These are phyloP conservation scores for Pyrrhoderma noxium DNA, from an alignment of 1,284 basidiomycete species.

Conservation along the genomic window DNA sequence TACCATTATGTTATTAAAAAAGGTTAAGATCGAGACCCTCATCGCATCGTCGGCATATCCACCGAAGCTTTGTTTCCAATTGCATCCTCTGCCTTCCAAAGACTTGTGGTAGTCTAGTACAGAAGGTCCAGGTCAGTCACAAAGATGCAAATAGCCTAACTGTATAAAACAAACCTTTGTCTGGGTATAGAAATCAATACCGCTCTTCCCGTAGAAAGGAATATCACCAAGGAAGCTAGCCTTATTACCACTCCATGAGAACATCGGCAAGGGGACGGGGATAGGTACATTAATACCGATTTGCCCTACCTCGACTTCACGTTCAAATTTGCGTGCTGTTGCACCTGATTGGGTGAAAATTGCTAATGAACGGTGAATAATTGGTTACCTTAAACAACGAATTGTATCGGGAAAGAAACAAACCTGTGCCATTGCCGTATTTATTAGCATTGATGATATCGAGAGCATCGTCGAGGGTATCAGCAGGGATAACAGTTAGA, in stretches of 20 bases:
- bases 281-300: slow-evolving; percentile 93
- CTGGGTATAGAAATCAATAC: slow-evolving; percentile 87
- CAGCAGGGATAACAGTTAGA: slow-evolving; percentile 71
- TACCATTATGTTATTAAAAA: too few relatives aligned
- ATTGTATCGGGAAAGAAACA: background rate
- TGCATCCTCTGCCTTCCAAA: slow-evolving; percentile 80
- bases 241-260: slow-evolving; percentile 90
- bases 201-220: slow-evolving; percentile 85
- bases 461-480: slow-evolving; percentile 88
- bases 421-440: slow-evolving; percentile 83
- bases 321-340: slow-evolving; percentile 91
- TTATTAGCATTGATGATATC: slow-evolving; percentile 84
- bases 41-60: slow-evolving; percentile 63
- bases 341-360: slow-evolving; percentile 98
- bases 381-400: background rate
- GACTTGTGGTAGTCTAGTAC: slow-evolving; percentile 68
- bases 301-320: slow-evolving; percentile 85
- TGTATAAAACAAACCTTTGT: slow-evolving; percentile 51
- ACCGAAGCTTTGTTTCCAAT: slow-evolving; percentile 70
- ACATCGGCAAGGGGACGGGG: slow-evolving; percentile 87
- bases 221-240: slow-evolving; percentile 84
- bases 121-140: too few relatives aligned
- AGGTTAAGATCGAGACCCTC: background rate
- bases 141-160: background rate
- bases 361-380: slow-evolving; percentile 32